Base-by-base conservation (phyloP, 2,329 filamentous ascomycete species). In the Tothia fuscella region DNA sequence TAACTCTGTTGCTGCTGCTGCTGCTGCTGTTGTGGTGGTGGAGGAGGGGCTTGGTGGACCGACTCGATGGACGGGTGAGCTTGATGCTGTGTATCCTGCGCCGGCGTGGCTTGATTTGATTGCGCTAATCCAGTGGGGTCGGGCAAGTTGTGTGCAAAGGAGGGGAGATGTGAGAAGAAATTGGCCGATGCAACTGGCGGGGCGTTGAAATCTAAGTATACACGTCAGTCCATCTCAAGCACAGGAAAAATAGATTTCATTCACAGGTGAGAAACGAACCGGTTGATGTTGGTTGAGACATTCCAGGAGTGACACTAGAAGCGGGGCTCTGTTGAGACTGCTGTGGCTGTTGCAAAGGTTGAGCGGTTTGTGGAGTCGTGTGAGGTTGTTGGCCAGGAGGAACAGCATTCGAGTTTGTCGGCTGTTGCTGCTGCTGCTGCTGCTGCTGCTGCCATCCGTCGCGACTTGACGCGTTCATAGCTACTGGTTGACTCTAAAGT, bases 61-160 rank as follows among this genome's bases (percentile, higher is more conserved):
- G 48, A 38, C 12, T 51, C 47, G 33, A 51, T 50, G n/a, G 47
- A 46, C 14, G 51, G 45, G 17, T 49, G 48, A 10, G 59, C 57
- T 25, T 57, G 49, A 19, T 58, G 56, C 40, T 60, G 59, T 5
- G 54, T 48, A 28, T 55, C 48, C 47, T 59, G 57, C 41, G 57
- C 55, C n/a, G 58, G 57, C 19, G 58, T 59, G 10, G 54, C 50
- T 42, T 68, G 67, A 38, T 66, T 61, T 21, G 60, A 57, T 45
- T 64, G 62, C 38, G 59, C 60, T 46, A 71, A 49, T 24, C 64
- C 63, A 25, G 64, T 53, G 19, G 70, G 54, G 20, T 58, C 56
- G 22, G 66, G 65, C 16, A 70, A 56, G 38, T 54, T 64, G 48
- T 68, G 67, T 20, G 58, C 60, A n/a, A 44, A 38, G 36, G 55